Evolutionary conservation across 108 stramenopile genomes (phyloP).

Genomic region (Cyclotella atomus): DNA sequence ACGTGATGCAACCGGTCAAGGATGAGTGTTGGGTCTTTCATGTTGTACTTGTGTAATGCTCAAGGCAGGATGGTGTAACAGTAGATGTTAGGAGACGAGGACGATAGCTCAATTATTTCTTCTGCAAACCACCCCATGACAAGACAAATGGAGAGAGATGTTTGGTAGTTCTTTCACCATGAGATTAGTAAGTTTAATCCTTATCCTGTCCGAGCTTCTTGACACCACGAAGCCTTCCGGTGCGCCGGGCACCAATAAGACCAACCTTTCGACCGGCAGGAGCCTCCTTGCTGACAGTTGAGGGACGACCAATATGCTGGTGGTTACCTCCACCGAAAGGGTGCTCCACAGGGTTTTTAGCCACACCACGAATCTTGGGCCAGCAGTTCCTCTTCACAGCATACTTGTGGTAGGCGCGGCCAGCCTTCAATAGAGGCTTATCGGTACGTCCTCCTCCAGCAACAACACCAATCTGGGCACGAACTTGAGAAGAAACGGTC

Average conservation of each 20-base stretch:
- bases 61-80: slow-evolving; percentile 18
- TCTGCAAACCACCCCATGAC: too few relatives aligned
- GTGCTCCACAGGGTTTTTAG: slow-evolving; percentile 99
- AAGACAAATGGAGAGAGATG: too few relatives aligned
- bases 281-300: slow-evolving; percentile 85
- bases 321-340: slow-evolving; percentile 99
- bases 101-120: too few relatives aligned
- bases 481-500: slow-evolving; percentile 90
- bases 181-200: slow-evolving; percentile 66
- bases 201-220: slow-evolving; percentile 95
- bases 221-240: slow-evolving; percentile 98
- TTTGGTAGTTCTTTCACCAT: too few relatives aligned
- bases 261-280: slow-evolving; percentile 99
- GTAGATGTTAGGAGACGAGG: slow-evolving; percentile 9
- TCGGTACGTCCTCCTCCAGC: slow-evolving; percentile 99
- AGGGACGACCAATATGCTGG: slow-evolving; percentile 99
- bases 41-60: slow-evolving; percentile 35
- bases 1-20: slow-evolving; percentile 30
- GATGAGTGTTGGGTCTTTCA: slow-evolving; percentile 22
- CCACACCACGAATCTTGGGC: slow-evolving; percentile 99
- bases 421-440: slow-evolving; percentile 99
- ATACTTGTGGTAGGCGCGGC: slow-evolving; percentile 99
- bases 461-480: slow-evolving; percentile 98
- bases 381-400: slow-evolving; percentile 99
- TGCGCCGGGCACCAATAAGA: slow-evolving; percentile 98